Percentiles rank a stretch among this genome's conserved stretches.
Conservation (phyloP, 2,329 filamentous ascomycete genomes). For the Aspergillus novoparasiticus region DNA sequence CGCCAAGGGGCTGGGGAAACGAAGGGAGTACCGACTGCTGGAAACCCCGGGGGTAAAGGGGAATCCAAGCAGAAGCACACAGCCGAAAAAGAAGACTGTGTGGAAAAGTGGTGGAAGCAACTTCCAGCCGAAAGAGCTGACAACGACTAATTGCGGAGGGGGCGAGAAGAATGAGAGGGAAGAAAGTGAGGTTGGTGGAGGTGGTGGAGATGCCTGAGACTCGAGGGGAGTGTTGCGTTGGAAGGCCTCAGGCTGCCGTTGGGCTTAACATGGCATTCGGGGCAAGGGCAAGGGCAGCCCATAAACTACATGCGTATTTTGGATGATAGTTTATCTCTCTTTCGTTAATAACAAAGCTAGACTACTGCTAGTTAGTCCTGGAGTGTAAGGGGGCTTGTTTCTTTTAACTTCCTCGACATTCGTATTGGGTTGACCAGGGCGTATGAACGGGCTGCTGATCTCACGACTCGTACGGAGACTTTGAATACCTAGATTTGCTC, state of each 20-base stretch:
- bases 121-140: constrained; percentile 10
- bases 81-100: constrained; percentile 6
- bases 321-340: background rate
- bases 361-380: background rate
- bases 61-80: constrained; percentile 21
- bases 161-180: constrained; percentile 12
- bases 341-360: background rate
- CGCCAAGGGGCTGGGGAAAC: constrained; percentile 16
- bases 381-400: background rate
- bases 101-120: constrained; percentile 3
- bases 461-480: constrained; percentile 1
- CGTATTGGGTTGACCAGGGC: background rate
- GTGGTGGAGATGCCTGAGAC: constrained; percentile 16
- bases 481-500: background rate
- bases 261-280: constrained; percentile 15
- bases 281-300: background rate
- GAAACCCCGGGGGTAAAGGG: constrained; percentile 18
- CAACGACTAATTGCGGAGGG: constrained; percentile 16
- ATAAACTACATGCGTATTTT: background rate
- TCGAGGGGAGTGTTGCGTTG: constrained; percentile 8
- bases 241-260: constrained; percentile 24
- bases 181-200: constrained; percentile 13
- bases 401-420: background rate
- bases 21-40: constrained; percentile 19
- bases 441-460: constrained; percentile 3